Percentiles rank a stretch among this genome's conserved stretches.
phyloP scores from a whole-genome alignment of 192 early-diverging fungal genomes.

The Coemansia sp. region DNA sequence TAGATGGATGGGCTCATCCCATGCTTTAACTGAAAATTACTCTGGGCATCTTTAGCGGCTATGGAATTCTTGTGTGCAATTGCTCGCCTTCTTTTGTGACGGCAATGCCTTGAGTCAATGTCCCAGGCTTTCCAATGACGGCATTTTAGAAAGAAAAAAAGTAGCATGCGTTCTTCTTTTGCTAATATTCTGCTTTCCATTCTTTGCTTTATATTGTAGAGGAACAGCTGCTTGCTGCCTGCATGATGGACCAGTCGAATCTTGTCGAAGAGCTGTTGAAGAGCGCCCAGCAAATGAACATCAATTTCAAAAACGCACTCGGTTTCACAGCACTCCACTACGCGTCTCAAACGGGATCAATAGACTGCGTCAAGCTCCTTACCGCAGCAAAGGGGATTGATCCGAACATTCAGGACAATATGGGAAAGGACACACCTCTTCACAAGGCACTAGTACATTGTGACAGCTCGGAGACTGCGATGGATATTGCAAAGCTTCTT shows the following conservation, averaged over 20 bases:
- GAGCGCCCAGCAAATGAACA: slow-evolving; percentile 49
- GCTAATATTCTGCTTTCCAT: not conserved
- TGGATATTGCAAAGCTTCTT: slow-evolving; percentile 64
- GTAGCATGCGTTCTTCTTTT: not conserved
- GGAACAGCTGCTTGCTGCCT: slow-evolving; percentile 69
- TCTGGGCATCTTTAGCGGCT: too few species aligned
- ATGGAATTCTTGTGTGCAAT: too few species aligned
- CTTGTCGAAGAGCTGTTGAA: slow-evolving; percentile 62
- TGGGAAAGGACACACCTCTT: slow-evolving; percentile 64
- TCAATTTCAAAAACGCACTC: slow-evolving; percentile 64
- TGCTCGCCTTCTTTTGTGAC: too few species aligned
- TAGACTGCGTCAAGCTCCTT: slow-evolving; percentile 63
- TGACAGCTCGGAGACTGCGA: slow-evolving; percentile 56
- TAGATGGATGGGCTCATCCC: not conserved
- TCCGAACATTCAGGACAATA: slow-evolving; percentile 58
- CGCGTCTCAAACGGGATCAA: slow-evolving; percentile 59
- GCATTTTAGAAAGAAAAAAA: not conserved
- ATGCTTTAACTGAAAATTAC: not conserved
- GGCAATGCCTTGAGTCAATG: too few species aligned
- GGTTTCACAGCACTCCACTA: slow-evolving; percentile 72
- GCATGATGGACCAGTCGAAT: slow-evolving; percentile 69
- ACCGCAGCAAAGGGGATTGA: slow-evolving; percentile 55
- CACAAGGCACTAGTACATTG: slow-evolving; percentile 65
- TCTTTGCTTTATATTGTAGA: slow-evolving; percentile 48
- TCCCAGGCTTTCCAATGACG: too few species aligned